phyloP scores from a whole-genome alignment of 1,284 basidiomycete genomes.

The Ganoderma sinense region DNA sequence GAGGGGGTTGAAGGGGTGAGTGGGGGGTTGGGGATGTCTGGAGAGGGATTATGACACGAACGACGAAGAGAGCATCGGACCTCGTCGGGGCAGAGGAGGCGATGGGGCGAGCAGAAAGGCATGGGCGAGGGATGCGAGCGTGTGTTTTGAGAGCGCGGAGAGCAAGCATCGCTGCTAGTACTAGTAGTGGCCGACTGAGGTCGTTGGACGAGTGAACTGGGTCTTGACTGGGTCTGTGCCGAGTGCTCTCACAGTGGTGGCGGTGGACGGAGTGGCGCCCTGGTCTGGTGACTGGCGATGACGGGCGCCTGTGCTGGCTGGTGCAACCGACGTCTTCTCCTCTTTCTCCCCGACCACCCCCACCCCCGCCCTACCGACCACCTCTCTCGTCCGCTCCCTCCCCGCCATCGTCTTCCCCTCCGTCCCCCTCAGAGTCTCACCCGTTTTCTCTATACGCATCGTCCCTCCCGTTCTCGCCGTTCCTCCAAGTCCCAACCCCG shows the following conservation, averaged over 20 bases:
- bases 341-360: constrained; percentile 28
- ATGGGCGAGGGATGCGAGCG: constrained; percentile 25
- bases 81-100: constrained; percentile 46
- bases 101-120: constrained; percentile 40
- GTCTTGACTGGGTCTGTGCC: too few species aligned
- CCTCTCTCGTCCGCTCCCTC: constrained; percentile 10
- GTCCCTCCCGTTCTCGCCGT: constrained; percentile 12
- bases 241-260: too few species aligned
- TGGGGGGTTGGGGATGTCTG: constrained; percentile 21
- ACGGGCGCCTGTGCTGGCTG: constrained; percentile 25
- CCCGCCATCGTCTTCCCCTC: constrained; percentile 9
- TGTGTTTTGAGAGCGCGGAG: constrained; percentile 33
- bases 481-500: constrained; percentile 18
- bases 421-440: constrained; percentile 2
- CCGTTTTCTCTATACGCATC: constrained; percentile 20
- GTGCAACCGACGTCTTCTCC: constrained; percentile 21
- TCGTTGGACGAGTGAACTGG: too few species aligned
- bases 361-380: constrained; percentile 7
- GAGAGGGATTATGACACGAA: constrained; percentile 40
- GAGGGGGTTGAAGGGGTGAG: constrained; percentile 4
- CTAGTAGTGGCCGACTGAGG: too few species aligned
- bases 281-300: constrained; percentile 19
- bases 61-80: constrained; percentile 64
- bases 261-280: constrained; percentile 3
- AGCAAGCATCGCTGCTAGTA: constrained; percentile 39